phyloP scores from a whole-genome alignment of 31 red algal genomes.

The Asparagopsis taxiformis region DNA sequence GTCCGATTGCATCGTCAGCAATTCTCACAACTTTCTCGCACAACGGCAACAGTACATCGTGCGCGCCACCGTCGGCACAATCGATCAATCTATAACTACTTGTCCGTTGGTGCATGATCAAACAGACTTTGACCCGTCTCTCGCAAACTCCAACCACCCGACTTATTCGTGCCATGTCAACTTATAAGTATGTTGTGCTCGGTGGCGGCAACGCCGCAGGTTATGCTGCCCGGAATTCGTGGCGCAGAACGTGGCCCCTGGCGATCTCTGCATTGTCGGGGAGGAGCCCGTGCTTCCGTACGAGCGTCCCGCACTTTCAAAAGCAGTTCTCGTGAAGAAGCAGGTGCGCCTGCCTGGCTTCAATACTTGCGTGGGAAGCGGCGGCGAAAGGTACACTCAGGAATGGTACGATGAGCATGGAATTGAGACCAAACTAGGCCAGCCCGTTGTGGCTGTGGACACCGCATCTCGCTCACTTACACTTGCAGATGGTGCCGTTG shows the following conservation, averaged over 20 bases:
- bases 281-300: conserved; percentile 85
- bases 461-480: conserved; percentile 30
- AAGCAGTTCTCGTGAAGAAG: conserved; percentile 80
- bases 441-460: conserved; percentile 41
- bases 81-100: no score
- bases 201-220: conserved; percentile 95
- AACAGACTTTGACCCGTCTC: no score
- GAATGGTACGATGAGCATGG: conserved; percentile 89
- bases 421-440: conserved; percentile 62
- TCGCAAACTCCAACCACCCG: no score
- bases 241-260: conserved; percentile 36
- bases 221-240: conserved; percentile 90
- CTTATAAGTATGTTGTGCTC: conserved; percentile 81
- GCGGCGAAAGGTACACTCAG: conserved; percentile 78
- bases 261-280: conserved; percentile 68
- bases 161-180: conserved; percentile 20
- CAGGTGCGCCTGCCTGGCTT: conserved; percentile 88
- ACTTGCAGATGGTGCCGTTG: conserved; percentile 30
- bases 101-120: no score
- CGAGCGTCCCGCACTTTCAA: conserved; percentile 94
- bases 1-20: no score
- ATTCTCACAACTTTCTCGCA: no score
- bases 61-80: no score
- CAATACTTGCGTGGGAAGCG: conserved; percentile 92
- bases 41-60: no score